These are phyloP conservation scores for Tympanopsis confertula DNA, from an alignment of 2,329 filamentous ascomycete genomes.

Conservation along the genomic window DNA sequence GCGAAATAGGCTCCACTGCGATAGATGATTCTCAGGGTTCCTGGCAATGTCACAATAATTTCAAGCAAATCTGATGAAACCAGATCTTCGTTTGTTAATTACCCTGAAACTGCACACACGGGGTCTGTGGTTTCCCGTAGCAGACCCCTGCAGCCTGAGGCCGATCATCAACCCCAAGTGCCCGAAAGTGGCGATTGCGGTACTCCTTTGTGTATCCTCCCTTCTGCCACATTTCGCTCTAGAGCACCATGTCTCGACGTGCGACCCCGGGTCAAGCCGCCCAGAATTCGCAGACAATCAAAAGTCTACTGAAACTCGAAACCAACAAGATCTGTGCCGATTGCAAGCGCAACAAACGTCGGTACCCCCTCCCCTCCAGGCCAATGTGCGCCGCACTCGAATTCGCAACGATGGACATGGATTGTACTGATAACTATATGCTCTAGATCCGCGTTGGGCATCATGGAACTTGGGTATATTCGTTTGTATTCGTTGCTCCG, in stretches of 20 bases:
- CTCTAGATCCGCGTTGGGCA: constrained; percentile 86
- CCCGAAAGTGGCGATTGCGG: no score
- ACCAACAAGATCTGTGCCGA: constrained; percentile 94
- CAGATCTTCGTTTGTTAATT: no score
- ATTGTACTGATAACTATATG: neutral
- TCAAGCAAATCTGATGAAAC: no score
- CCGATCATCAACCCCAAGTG: no score
- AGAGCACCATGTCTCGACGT: constrained; percentile 1
- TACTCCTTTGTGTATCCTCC: no score
- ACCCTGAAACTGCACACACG: no score
- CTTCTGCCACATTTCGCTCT: no score
- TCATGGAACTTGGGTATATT: constrained; percentile 98
- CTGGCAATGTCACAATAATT: no score
- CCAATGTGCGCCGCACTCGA: neutral
- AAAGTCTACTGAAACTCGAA: constrained; percentile 87
- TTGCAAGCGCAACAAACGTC: constrained; percentile 98
- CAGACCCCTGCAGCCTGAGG: no score
- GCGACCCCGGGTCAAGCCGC: constrained; percentile 47
- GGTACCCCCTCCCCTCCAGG: constrained; percentile 16
- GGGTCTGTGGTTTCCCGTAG: no score
- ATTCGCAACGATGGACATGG: neutral
- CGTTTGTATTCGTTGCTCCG: constrained; percentile 94
- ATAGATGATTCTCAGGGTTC: no score
- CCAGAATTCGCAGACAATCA: constrained; percentile 87
- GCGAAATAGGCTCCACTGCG: no score